Percentiles rank a stretch among this genome's conserved stretches.
phyloP scores from a whole-genome alignment of 1,139 yeast species.

The Kodamaea plutei region DNA sequence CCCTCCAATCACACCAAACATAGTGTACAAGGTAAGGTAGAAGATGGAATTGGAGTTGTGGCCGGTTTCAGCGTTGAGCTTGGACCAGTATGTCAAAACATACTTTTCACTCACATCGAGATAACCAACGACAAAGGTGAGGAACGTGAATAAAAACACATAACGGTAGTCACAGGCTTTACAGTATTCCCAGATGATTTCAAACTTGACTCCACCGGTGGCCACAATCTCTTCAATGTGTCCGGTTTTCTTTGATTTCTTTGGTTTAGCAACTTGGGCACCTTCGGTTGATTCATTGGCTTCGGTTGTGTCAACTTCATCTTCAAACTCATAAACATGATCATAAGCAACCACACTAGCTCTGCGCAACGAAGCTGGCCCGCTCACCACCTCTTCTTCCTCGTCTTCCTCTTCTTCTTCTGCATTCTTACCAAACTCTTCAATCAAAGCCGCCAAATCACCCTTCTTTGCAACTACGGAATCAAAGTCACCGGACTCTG shows the following conservation, averaged over 20 bases:
- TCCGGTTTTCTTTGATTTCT: conserved; percentile 17
- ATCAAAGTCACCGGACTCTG: conserved; percentile 29
- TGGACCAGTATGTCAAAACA: conserved; percentile 26
- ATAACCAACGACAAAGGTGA: conserved; percentile 15
- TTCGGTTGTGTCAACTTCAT: conserved; percentile 16
- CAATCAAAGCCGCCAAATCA: conserved; percentile 43
- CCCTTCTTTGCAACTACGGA: conserved; percentile 12
- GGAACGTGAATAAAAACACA: conserved; percentile 19
- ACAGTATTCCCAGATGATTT: conserved; percentile 22
- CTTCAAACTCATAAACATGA: conserved; percentile 20
- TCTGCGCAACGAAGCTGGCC: conserved; percentile 9
- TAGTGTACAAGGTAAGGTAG: conserved; percentile 20
- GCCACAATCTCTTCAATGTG: conserved; percentile 22
- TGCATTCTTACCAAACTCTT: conserved; percentile 67
- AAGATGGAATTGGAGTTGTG: conserved; percentile 16
- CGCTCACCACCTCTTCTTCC: conserved; percentile 5
- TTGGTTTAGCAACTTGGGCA: conserved; percentile 6
- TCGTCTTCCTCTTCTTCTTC: conserved; percentile 10
- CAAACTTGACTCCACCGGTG: conserved; percentile 23
- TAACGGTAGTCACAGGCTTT: conserved; percentile 24
- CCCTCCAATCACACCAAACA: conserved; percentile 21
- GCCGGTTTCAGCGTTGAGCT: conserved; percentile 19
- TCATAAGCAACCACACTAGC: conserved; percentile 21
- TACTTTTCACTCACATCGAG: conserved; percentile 21
- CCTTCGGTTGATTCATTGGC: conserved; percentile 12